Evolutionary conservation across 2,329 filamentous ascomycete species (phyloP), one percentile per base, ranked within the genome.

Genomic region (Colletotrichum agaves): DNA sequence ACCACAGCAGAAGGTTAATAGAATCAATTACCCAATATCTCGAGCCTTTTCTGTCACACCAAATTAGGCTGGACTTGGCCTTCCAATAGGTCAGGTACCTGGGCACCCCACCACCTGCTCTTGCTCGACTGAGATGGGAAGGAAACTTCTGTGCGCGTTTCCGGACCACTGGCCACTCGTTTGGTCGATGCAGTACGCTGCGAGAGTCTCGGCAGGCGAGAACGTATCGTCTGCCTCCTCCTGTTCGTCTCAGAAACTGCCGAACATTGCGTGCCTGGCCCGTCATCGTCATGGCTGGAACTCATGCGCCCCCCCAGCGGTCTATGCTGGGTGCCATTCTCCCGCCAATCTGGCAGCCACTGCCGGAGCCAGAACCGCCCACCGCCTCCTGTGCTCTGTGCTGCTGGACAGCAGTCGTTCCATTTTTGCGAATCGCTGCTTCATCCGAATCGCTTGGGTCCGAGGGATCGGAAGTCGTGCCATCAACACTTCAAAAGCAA

Each of bases 181-280:
- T 64, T 59, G 23, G 10, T 31, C 43, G 21, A 67, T 49, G 61
- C 49, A 33, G 61, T 55, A 55, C 41, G 33, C 47, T 60, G 33
- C 53, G 47, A 59, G 53, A 55, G 53, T 64, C 43, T 68, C 61
- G 65, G 55, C 46, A 55, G 35, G 41, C 39, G 33, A 33, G 21
- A 65, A 55, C 35, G 17, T 58, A 23, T 53, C 5, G 27, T 37
- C 35, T 35, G 35, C 53, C 47, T 55, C 53, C 21, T 49, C 47
- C 47, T 35, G 53, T 64, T 65, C 65, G 65, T 65, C 61, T 64
- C 53, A 65, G 65, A 27, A 65, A 43, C 43, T 60, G 61, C 55
- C 55, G 53, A 44, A 23, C 50, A 60, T 55, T 58, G 61, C 47
- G 65, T 35, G 43, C 8, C 7, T 65, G 27, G 15, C 47, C 65